Percentiles rank a stretch among this genome's conserved stretches.
phyloP scores from a whole-genome alignment of 805 yeast genomes.

The Candida ipomoeae region DNA sequence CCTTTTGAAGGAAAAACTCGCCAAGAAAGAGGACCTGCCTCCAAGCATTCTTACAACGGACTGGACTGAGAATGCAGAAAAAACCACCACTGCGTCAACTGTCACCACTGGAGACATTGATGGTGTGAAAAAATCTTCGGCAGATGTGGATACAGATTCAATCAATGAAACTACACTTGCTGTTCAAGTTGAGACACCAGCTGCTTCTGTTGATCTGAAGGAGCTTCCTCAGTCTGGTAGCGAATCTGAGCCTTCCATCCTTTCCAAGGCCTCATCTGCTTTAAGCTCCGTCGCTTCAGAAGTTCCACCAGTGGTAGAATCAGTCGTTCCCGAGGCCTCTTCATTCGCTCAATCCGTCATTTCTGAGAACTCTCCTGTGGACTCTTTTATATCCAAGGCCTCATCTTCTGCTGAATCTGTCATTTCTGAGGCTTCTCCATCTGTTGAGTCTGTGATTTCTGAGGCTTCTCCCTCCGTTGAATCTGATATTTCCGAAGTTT shows the following conservation, averaged over 20 bases:
- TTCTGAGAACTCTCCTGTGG: background rate
- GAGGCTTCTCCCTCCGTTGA: background rate
- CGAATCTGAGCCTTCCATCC: background rate
- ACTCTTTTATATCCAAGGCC: background rate
- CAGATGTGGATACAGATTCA: slow-evolving; percentile 11
- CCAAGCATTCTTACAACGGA: background rate
- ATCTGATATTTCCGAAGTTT: background rate
- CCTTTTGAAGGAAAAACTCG: slow-evolving; percentile 27
- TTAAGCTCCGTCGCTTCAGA: background rate
- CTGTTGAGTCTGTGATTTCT: background rate
- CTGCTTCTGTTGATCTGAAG: background rate
- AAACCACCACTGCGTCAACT: slow-evolving; percentile 6
- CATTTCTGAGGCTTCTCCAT: background rate
- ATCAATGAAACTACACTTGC: slow-evolving; percentile 9
- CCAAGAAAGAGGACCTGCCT: slow-evolving; percentile 21
- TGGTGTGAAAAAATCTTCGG: slow-evolving; percentile 7
- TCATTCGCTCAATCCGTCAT: background rate
- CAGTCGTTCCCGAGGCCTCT: background rate
- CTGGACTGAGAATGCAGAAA: slow-evolving; percentile 3
- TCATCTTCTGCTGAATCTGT: slow-evolving; percentile 1
- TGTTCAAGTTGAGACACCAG: background rate
- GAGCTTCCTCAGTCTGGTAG: background rate
- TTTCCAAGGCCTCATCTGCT: background rate
- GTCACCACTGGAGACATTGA: slow-evolving; percentile 10
- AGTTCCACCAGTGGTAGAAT: background rate